phyloP scores from a whole-genome alignment of 1,139 yeast species.

The Candida glucosophila region DNA sequence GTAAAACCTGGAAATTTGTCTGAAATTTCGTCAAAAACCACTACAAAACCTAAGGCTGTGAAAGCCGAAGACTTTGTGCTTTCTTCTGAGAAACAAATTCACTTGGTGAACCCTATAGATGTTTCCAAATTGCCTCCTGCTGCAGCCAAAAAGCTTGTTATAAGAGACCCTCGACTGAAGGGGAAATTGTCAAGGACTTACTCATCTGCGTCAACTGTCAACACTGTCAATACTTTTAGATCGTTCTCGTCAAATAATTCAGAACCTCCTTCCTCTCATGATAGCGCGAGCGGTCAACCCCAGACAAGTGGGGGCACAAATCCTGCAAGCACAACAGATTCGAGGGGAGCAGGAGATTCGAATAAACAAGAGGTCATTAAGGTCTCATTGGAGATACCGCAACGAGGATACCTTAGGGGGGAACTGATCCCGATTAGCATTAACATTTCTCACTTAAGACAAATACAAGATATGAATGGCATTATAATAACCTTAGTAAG shows the following conservation, averaged over 20 bases:
- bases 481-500: constrained; percentile 73
- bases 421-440: constrained; percentile 69
- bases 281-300: not conserved
- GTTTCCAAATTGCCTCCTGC: constrained; percentile 59
- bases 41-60: constrained; percentile 15
- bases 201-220: constrained; percentile 45
- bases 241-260: constrained; percentile 31
- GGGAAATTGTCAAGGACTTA: constrained; percentile 33
- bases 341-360: constrained; percentile 1
- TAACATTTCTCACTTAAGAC: constrained; percentile 58
- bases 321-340: not conserved
- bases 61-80: constrained; percentile 22
- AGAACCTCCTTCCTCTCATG: constrained; percentile 9
- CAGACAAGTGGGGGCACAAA: constrained; percentile 2
- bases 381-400: constrained; percentile 51
- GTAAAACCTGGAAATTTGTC: constrained; percentile 20
- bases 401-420: constrained; percentile 69
- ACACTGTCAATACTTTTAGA: constrained; percentile 26
- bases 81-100: constrained; percentile 47
- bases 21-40: constrained; percentile 1
- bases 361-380: constrained; percentile 30
- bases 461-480: constrained; percentile 66
- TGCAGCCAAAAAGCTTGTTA: constrained; percentile 55
- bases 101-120: constrained; percentile 66
- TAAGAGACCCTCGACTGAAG: constrained; percentile 36